Percentiles rank a stretch among this genome's conserved stretches.
Conservation (phyloP, 2,329 filamentous ascomycete species). For the Trichoderma atroviride region DNA sequence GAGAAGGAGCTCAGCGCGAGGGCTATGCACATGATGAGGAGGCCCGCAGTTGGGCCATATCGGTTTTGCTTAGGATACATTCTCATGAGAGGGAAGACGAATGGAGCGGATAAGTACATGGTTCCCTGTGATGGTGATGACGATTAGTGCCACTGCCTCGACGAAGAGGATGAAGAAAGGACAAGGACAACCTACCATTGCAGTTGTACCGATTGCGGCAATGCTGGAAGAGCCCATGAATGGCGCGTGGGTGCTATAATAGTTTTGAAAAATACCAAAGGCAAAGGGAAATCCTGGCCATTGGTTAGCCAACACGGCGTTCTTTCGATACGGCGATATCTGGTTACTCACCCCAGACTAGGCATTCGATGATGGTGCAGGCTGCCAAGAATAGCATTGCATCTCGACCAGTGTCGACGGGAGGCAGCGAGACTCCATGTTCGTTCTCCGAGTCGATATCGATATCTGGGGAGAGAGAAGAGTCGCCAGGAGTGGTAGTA, state of each 20-base stretch:
- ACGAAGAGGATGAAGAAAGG: neutral
- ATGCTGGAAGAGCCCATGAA: constrained; percentile 56
- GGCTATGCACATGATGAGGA: constrained; percentile 52
- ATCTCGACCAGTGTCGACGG: constrained; percentile 40
- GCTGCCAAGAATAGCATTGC: constrained; percentile 41
- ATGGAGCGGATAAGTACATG: constrained; percentile 53
- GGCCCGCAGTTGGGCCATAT: constrained; percentile 45
- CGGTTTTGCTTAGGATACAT: constrained; percentile 43
- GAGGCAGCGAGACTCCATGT: constrained; percentile 35
- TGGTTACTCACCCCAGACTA: constrained; percentile 39
- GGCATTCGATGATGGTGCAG: constrained; percentile 39
- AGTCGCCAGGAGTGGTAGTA: neutral
- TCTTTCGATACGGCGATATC: neutral
- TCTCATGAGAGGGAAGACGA: constrained; percentile 50
- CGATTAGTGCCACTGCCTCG: neutral
- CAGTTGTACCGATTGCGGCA: constrained; percentile 61
- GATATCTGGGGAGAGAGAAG: neutral
- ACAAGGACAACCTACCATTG: constrained; percentile 46
- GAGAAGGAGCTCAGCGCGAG: constrained; percentile 53
- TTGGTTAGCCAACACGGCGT: neutral
- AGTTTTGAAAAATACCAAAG: constrained; percentile 68
- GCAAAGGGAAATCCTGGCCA: constrained; percentile 61
- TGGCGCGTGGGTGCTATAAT: constrained; percentile 60
- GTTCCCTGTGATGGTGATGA: constrained; percentile 42
- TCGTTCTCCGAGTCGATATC: constrained; percentile 2